Conservation (phyloP, 257 asterid species). For the Nicotiana otophora region DNA sequence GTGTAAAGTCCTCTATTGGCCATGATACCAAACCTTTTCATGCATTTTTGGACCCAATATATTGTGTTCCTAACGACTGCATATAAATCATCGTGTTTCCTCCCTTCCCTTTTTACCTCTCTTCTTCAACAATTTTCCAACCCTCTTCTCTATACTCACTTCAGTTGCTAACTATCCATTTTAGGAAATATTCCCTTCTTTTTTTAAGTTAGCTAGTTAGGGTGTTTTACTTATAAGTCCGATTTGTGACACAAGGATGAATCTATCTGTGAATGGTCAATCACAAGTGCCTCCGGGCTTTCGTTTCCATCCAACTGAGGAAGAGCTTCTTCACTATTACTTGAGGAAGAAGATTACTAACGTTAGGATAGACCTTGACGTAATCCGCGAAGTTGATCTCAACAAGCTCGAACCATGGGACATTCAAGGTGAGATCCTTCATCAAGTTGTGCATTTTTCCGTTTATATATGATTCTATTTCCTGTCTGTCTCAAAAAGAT, state of each 20-base stretch:
- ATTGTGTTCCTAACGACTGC: slow-evolving; percentile 19
- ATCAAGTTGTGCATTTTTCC: neutral
- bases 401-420: slow-evolving; percentile 97
- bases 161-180: neutral
- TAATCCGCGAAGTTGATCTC: slow-evolving; percentile 81
- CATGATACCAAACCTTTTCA: slow-evolving; percentile 48
- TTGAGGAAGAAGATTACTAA: slow-evolving; percentile 66
- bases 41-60: slow-evolving; percentile 28
- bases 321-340: slow-evolving; percentile 84
- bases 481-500: too few species aligned
- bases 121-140: slow-evolving; percentile 1
- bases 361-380: slow-evolving; percentile 73
- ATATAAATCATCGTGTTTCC: slow-evolving; percentile 42
- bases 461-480: too few species aligned
- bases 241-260: slow-evolving; percentile 29
- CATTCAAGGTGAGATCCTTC: slow-evolving; percentile 53
- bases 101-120: slow-evolving; percentile 29
- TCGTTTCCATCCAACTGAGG: slow-evolving; percentile 93
- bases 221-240: neutral
- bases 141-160: neutral
- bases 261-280: slow-evolving; percentile 62
- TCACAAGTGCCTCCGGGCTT: slow-evolving; percentile 90
- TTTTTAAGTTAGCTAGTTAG: neutral
- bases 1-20: neutral
- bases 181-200: neutral